Percentiles rank a stretch among this genome's conserved stretches.
phyloP scores from a whole-genome alignment of 208 protist genomes.

The Crithidia sp. region DNA sequence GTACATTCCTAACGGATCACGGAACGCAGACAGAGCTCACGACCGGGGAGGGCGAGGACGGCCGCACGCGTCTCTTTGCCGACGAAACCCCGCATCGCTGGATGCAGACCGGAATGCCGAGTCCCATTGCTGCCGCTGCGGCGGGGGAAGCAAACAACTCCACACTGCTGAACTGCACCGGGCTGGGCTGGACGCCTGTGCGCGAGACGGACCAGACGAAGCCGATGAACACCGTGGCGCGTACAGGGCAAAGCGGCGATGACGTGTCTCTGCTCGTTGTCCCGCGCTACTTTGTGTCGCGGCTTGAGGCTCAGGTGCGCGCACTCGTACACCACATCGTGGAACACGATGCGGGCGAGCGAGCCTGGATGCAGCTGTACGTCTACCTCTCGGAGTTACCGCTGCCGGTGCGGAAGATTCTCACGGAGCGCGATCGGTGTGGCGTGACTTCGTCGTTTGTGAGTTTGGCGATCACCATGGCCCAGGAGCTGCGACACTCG shows the following conservation, averaged over 20 bases:
- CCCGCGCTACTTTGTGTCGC: constrained; percentile 31
- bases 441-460: constrained; percentile 1
- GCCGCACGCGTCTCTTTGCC: background rate
- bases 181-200: constrained; percentile 24
- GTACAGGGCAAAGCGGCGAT: too few relatives aligned
- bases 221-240: background rate
- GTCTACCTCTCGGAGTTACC: constrained; percentile 47
- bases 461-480: background rate
- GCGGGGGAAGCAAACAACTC: constrained; percentile 9
- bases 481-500: background rate
- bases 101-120: constrained; percentile 12
- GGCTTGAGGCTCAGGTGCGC: constrained; percentile 39
- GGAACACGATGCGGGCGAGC: constrained; percentile 9
- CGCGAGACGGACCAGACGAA: background rate
- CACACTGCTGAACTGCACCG: background rate
- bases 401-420: background rate
- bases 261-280: background rate
- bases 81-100: constrained; percentile 9
- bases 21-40: constrained; percentile 32
- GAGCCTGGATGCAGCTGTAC: constrained; percentile 54
- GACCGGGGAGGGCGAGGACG: background rate
- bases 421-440: constrained; percentile 29
- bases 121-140: constrained; percentile 11
- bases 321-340: constrained; percentile 24
- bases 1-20: constrained; percentile 28